These are phyloP conservation scores for Pichia cactophila DNA, from an alignment of 1,139 yeast genomes.

Conservation along the genomic window DNA sequence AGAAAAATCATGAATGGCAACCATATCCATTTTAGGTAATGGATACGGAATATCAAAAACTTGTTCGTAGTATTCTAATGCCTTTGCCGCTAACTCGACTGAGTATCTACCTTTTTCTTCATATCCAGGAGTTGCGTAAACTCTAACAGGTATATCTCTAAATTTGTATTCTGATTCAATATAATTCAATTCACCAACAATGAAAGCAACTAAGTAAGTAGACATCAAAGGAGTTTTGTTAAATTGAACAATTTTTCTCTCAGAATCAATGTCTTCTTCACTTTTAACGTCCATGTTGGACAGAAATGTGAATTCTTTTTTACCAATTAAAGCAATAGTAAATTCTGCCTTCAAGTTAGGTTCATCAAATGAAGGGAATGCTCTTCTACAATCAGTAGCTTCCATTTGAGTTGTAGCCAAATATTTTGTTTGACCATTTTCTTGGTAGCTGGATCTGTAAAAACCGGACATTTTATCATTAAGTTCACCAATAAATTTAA, in stretches of 20 bases:
- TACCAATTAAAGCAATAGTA: slow-evolving; percentile 57
- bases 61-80: slow-evolving; percentile 44
- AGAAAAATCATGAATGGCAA: slow-evolving; percentile 50
- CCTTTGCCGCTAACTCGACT: slow-evolving; percentile 47
- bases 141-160: slow-evolving; percentile 46
- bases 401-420: slow-evolving; percentile 88
- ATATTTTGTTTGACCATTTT: slow-evolving; percentile 55
- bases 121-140: slow-evolving; percentile 50
- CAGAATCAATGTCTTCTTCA: slow-evolving; percentile 35
- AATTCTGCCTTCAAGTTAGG: slow-evolving; percentile 80
- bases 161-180: slow-evolving; percentile 38
- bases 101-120: slow-evolving; percentile 44
- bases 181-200: slow-evolving; percentile 50
- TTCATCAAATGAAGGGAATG: slow-evolving; percentile 88
- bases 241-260: slow-evolving; percentile 42
- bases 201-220: slow-evolving; percentile 53
- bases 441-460: slow-evolving; percentile 69
- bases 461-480: slow-evolving; percentile 83
- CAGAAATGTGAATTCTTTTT: slow-evolving; percentile 56
- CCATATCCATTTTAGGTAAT: slow-evolving; percentile 53
- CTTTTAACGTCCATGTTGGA: slow-evolving; percentile 68
- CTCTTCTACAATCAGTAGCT: slow-evolving; percentile 85
- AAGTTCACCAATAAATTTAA: slow-evolving; percentile 42
- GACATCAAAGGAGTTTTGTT: slow-evolving; percentile 48
- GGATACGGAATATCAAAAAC: slow-evolving; percentile 52